Evolutionary conservation across 768 basidiomycete species (phyloP).

Genomic region (Tylopilus balloui): DNA sequence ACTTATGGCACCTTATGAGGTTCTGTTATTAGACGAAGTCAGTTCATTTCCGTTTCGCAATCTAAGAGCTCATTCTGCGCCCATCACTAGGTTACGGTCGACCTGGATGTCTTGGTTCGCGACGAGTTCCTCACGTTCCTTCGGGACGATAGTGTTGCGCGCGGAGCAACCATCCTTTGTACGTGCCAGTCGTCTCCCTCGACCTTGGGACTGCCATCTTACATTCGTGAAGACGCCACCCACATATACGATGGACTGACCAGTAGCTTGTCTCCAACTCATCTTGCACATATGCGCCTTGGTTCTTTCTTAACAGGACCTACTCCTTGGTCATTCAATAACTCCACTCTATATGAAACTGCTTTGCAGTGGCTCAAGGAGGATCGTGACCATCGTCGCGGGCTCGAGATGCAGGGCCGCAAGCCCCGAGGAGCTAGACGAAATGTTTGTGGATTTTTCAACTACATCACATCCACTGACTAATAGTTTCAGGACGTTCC

Average conservation of each 20-base stretch:
- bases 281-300: conserved; percentile 86
- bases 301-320: conserved; percentile 69
- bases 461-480: conserved; percentile 2
- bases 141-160: conserved; percentile 68
- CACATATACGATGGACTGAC: conserved; percentile 95
- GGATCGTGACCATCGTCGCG: conserved; percentile 64
- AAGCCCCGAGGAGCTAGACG: conserved; percentile 59
- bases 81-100: conserved; percentile 77
- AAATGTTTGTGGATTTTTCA: conserved; percentile 39
- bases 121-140: conserved; percentile 88
- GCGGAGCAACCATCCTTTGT: conserved; percentile 88
- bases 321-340: conserved; percentile 61
- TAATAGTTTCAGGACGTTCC: conserved; percentile 45
- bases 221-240: conserved; percentile 66
- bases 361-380: conserved; percentile 86
- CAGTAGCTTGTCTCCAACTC: conserved; percentile 73
- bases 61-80: background rate
- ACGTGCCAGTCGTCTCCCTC: conserved; percentile 24
- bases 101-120: conserved; percentile 93
- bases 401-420: conserved; percentile 53
- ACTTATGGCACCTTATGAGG: conserved; percentile 91
- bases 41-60: conserved; percentile 2
- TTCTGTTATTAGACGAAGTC: conserved; percentile 92
- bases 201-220: conserved; percentile 6
- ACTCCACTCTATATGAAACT: conserved; percentile 52